Percentiles rank a stretch among this genome's conserved stretches.
phyloP scores from a whole-genome alignment of 2,329 filamentous ascomycete species.

The Paraphoma chrysanthemicola region DNA sequence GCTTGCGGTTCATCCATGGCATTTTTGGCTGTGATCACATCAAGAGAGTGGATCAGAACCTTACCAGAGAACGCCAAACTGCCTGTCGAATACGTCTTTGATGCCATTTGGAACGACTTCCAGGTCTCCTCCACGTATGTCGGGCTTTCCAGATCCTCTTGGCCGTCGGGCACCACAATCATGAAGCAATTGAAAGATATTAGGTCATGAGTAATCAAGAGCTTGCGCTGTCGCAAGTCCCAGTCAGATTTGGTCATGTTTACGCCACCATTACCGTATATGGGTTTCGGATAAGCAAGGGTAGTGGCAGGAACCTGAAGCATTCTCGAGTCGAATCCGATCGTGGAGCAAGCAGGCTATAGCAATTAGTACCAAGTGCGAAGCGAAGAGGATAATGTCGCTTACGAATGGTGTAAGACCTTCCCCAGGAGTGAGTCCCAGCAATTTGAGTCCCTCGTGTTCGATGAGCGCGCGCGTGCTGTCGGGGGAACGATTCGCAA shows the following conservation, averaged over 20 bases:
- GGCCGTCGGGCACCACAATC: background rate
- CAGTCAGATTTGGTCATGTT: background rate
- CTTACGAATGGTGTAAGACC: constrained; percentile 2
- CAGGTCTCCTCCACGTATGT: background rate
- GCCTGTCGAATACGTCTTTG: background rate
- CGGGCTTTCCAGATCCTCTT: background rate
- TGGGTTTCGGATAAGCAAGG: constrained; percentile 2
- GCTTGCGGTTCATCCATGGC: constrained; percentile 1
- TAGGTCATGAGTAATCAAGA: background rate
- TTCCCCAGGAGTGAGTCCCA: constrained; percentile 2
- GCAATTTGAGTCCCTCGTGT: constrained; percentile 24
- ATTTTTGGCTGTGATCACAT: too few relatives aligned
- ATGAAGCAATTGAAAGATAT: background rate
- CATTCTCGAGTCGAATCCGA: constrained; percentile 12
- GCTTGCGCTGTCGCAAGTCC: constrained; percentile 2
- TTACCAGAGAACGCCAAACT: background rate
- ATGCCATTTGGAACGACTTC: background rate
- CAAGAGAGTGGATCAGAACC: too few relatives aligned
- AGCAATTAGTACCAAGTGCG: background rate
- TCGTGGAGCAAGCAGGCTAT: constrained; percentile 3
- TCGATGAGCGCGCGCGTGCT: constrained; percentile 18
- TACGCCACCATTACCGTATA: constrained; percentile 3
- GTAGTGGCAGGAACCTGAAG: constrained; percentile 6
- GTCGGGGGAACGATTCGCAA: constrained; percentile 15
- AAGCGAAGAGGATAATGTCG: background rate